phyloP scores from a whole-genome alignment of 2,329 filamentous ascomycete genomes.

The Aciculosporium take region DNA sequence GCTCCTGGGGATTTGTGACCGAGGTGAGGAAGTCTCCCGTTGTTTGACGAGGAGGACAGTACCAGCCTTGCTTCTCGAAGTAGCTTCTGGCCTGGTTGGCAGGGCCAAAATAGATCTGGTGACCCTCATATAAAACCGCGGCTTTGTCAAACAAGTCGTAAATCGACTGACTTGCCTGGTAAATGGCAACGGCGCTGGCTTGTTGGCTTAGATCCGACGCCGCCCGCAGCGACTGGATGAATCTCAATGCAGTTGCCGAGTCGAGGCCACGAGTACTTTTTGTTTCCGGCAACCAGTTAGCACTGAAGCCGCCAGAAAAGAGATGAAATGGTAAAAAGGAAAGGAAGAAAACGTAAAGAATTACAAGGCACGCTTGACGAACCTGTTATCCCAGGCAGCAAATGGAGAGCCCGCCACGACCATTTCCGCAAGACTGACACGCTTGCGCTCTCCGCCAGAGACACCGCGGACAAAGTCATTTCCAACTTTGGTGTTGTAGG shows the following conservation, averaged over 20 bases:
- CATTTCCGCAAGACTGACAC: slow-evolving; percentile 71
- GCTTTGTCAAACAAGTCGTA: slow-evolving; percentile 66
- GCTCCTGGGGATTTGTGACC: slow-evolving; percentile 50
- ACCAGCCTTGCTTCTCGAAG: slow-evolving; percentile 56
- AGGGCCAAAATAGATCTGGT: slow-evolving; percentile 63
- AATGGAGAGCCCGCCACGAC: slow-evolving; percentile 47
- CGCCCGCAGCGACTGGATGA: slow-evolving; percentile 51
- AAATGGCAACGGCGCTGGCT: slow-evolving; percentile 53
- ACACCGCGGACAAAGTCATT: slow-evolving; percentile 61
- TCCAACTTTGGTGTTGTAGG: slow-evolving; percentile 58
- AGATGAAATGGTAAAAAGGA: background rate
- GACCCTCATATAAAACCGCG: slow-evolving; percentile 60
- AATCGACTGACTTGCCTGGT: slow-evolving; percentile 55
- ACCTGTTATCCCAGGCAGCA: slow-evolving; percentile 54
- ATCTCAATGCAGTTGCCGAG: slow-evolving; percentile 58
- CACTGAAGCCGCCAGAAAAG: too few relatives aligned
- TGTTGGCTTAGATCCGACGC: slow-evolving; percentile 49
- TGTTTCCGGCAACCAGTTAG: background rate
- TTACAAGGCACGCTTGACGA: background rate
- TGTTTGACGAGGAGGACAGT: slow-evolving; percentile 52
- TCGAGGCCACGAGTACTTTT: slow-evolving; percentile 54
- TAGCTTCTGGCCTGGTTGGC: slow-evolving; percentile 44
- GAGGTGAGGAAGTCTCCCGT: slow-evolving; percentile 57
- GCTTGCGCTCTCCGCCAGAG: slow-evolving; percentile 59
- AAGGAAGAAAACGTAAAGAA: background rate